These are phyloP conservation scores for Fusarium sp. DNA, from an alignment of 2,329 filamentous ascomycete genomes.

Conservation along the genomic window DNA sequence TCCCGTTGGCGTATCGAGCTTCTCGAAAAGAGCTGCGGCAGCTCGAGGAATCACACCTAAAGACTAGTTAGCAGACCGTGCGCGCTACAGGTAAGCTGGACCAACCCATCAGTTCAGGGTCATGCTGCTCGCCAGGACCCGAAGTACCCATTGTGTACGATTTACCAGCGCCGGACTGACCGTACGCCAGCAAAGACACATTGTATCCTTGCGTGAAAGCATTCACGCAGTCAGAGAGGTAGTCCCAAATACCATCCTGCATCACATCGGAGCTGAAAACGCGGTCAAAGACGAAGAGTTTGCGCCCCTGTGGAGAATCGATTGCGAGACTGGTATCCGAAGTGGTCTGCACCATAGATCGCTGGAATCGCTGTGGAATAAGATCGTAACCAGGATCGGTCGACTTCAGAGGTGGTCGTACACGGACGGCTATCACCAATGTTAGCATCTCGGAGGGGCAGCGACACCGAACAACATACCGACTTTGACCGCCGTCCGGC, in stretches of 20 bases:
- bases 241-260: conserved; percentile 95
- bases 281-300: conserved; percentile 95
- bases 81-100: conserved; percentile 19
- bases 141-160: conserved; percentile 99
- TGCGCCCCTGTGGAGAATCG: conserved; percentile 90
- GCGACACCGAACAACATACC: conserved; percentile 69
- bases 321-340: conserved; percentile 87
- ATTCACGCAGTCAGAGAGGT: conserved; percentile 87
- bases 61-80: conserved; percentile 13
- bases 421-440: conserved; percentile 78
- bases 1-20: conserved; percentile 70
- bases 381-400: conserved; percentile 93
- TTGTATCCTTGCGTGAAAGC: conserved; percentile 98
- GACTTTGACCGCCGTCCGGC: conserved; percentile 93
- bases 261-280: conserved; percentile 86
- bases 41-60: conserved; percentile 95
- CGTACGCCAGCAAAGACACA: conserved; percentile 95
- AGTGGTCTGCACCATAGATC: conserved; percentile 89
- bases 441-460: not conserved
- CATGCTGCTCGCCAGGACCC: conserved; percentile 79
- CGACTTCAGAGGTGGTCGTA: conserved; percentile 85
- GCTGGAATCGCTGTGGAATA: conserved; percentile 94
- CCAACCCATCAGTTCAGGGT: conserved; percentile 82
- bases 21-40: conserved; percentile 87
- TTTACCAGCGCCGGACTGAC: conserved; percentile 96